Base-by-base conservation (phyloP, 2,329 filamentous ascomycete species). In the Plenodomus biglobosus region DNA sequence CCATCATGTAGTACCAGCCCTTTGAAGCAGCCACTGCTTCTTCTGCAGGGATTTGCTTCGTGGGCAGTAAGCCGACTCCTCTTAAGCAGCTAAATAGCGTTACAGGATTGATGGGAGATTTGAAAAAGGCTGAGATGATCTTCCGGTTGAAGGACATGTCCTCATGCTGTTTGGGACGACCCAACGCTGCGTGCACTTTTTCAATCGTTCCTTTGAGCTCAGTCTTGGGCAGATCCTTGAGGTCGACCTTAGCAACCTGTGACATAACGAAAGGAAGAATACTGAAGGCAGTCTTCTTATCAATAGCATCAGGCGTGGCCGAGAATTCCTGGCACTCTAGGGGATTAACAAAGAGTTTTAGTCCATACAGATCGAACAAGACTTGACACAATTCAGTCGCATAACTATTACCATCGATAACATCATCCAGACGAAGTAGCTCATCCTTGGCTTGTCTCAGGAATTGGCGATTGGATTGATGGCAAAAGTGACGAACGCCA, bases 1-100 rank as follows among this genome's bases (percentile, higher is more conserved):
- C 92, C 53, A 95, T 82, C 22, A 96, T 76, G 69, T 94, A 96
- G 69, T 90, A 96, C 92, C 92, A 97, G 38, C 91, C 89, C 58
- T 90, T 87, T 19, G 84, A 83, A 0, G 92, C 91, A 27, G 95
- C 76, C 11, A 77, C 74, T 0, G 82, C 81, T 43, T 85, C 86
- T 48, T 94, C 87, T 0, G 83, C 80, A 2, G 81, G 80, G 38
- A 85, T 82, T 6, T 52, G 52, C 40, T 69, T 72, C 2, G 67
- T 71, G 8, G 66, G 60, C 5, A 74, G 53, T n/a, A 62, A 62
- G 7, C 91, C 82, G 32, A 88, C 81, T 10, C 94, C 94, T 53
- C 84, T 85, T 32, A 95, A 79, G n/a, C 89, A 89, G 55, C 86
- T 83, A 66, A 88, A 94, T 3, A 99, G 75, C 24, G 87, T 81